Conservation (phyloP, 1,139 yeast species). For the Kodamaea ohmeri region DNA sequence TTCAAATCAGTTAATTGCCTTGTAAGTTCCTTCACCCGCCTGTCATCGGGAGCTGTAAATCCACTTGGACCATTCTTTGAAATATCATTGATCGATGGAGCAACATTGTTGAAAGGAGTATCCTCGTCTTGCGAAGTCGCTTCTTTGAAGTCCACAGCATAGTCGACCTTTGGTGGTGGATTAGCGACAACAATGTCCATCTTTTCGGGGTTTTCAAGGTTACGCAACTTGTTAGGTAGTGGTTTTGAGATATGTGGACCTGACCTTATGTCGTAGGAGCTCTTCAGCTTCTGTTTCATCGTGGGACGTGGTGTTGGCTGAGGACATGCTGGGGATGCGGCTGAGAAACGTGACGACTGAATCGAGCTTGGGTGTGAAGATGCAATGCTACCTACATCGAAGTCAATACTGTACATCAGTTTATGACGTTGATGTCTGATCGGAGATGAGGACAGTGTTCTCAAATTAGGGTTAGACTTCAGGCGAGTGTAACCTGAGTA, state of each 20-base stretch:
- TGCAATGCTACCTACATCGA: constrained; percentile 18
- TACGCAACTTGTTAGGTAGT: neutral
- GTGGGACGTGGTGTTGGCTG: constrained; percentile 6
- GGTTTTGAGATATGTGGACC: no score
- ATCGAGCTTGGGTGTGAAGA: constrained; percentile 9
- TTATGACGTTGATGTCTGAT: constrained; percentile 38
- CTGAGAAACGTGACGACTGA: constrained; percentile 6
- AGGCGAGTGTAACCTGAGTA: constrained; percentile 18
- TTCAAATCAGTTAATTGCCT: constrained; percentile 12
- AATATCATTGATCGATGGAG: constrained; percentile 14
- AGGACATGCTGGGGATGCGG: constrained; percentile 4
- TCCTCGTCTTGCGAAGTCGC: constrained; percentile 17
- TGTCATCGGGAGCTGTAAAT: constrained; percentile 11
- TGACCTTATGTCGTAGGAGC: no score
- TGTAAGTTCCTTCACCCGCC: constrained; percentile 11
- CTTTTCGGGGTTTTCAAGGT: constrained; percentile 11
- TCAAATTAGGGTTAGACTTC: constrained; percentile 25
- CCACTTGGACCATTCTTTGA: constrained; percentile 10
- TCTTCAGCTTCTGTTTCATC: no score
- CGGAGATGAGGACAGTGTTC: constrained; percentile 21
- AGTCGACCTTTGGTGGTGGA: constrained; percentile 39
- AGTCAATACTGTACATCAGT: constrained; percentile 40
- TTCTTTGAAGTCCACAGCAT: constrained; percentile 44
- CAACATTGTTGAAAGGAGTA: constrained; percentile 8
- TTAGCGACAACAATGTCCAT: constrained; percentile 32